Evolutionary conservation across 2,329 filamentous ascomycete species (phyloP), one percentile per base, ranked within the genome.

Genomic region (Coniochaeta sp.): DNA sequence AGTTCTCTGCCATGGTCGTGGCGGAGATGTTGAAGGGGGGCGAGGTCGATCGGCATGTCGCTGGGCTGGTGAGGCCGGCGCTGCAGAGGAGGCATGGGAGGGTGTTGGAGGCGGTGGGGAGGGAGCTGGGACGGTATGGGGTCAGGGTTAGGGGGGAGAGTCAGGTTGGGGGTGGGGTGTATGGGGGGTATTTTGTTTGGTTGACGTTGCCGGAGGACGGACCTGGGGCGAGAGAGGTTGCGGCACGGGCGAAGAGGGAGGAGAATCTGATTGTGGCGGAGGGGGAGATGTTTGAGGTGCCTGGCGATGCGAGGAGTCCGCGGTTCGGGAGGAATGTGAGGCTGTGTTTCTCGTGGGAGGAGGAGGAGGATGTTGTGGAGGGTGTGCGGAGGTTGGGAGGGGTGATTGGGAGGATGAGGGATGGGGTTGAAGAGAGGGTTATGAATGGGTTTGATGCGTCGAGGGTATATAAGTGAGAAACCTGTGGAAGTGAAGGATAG

Each of bases 181-280:
- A 87, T 33, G 92, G 92, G 0, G 92, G 92, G 0, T 96, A 93
- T 71, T 96, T 96, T 71, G 77, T 96, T 56, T 96, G 91, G 91
- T 73, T 96, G 28, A 80, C 78, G 1, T 72, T 96, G 5, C 86
- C 87, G 0, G 63, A 71, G 1, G 71, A 63, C 60, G 52, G 76
- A 2, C 74, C 88, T 59, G 77, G 79, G 9, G 85, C 81, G 38
- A 74, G 74, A 34, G 78, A 80, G 8, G 76, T 91, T 34, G 83
- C 83, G 7, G 74, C 79, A 65, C 76, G 77, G 43, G 87, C 87
- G 17, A 75, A 81, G 67, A 73, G 77, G 24, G 82, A 88, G 59
- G 87, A 89, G 71, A 84, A 86, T 55, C 71, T 96, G 60, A 79
- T 86, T 28, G 77, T 95, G 24, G 89, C 87, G 26, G 78, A 82